A percentile compares a stretch with the other conserved stretches of the same genome.
These are phyloP conservation scores for Kluyveromyces lactis DNA, from an alignment of 805 yeast genomes.

Conservation along the genomic window DNA sequence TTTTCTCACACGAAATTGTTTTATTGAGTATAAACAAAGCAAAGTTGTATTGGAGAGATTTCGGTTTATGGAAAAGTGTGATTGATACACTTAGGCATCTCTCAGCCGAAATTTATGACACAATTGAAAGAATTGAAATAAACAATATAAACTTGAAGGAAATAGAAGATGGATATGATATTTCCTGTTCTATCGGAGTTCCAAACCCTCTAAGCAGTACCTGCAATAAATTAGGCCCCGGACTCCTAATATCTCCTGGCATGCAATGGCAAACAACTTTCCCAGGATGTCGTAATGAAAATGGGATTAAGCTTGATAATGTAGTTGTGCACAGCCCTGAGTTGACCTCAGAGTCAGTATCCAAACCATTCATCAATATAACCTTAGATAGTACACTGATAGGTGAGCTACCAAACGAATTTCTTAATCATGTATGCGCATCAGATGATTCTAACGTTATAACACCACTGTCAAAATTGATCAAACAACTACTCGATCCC, in stretches of 20 bases:
- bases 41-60: constrained; percentile 17
- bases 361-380: background rate
- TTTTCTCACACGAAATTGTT: constrained; percentile 9
- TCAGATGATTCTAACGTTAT: constrained; percentile 25
- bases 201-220: constrained; percentile 17
- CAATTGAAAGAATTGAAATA: constrained; percentile 15
- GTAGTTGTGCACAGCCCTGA: constrained; percentile 1
- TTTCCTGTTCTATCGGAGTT: constrained; percentile 14
- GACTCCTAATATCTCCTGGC: constrained; percentile 23
- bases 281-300: constrained; percentile 30
- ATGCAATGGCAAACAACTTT: constrained; percentile 31
- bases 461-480: constrained; percentile 25
- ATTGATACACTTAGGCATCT: constrained; percentile 10
- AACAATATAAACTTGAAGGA: constrained; percentile 19
- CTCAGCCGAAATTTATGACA: background rate
- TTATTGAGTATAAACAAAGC: constrained; percentile 11
- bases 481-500: constrained; percentile 18
- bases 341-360: background rate
- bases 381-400: constrained; percentile 10
- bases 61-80: constrained; percentile 14
- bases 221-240: constrained; percentile 12
- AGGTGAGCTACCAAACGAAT: constrained; percentile 21
- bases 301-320: constrained; percentile 25
- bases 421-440: constrained; percentile 22
- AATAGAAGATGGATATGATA: constrained; percentile 17